Base-by-base conservation (phyloP, 192 early-diverging fungal genomes). In the Podila minutissima region DNA sequence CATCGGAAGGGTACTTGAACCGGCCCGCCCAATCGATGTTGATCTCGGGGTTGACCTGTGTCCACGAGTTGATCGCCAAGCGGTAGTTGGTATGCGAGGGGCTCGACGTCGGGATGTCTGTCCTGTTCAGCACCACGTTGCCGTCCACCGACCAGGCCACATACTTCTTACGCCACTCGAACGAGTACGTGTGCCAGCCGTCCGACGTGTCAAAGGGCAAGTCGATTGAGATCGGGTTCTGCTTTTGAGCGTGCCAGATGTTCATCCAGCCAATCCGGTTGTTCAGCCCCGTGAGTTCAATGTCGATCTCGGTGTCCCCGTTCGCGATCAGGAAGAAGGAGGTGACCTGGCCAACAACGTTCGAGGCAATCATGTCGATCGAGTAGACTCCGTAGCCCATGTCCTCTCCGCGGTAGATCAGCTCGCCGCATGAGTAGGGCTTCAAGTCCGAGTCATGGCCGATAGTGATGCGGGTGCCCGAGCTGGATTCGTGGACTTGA, bases 281-380 rank as follows among this genome's bases (percentile, higher is more conserved):
- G 62, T 81, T 81, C 62, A 73, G 46, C 5, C 77, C 77, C 12
- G 77, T 81, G 11, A 81, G 62, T 26, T 81, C 77, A 64, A 81
- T 59, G 19, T 81, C 77, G 31, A 81, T 73, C 41, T 81, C 77
- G 0, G 77, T 57, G 15, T 67, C 66, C 19, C 28, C 71, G 24
- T 81, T 73, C n/a, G 77, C 66, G 51, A 81, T 81, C 51, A 81
- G 11, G 62, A 81, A 81, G 69, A 81, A 73, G 0, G 77, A 48
- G 8, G 77, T 73, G 59, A 81, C 77, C 10, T 81, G 77, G 17
- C 77, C 77, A 5, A 73, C 71, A 2, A 81, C 67, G 48, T 69
- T 73, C 17, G 77, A 81, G 11, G 67, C 63, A 19, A 81, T 81
- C 77, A 81, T 81, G 57, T 81, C 77, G 37, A 81, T 73, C 1